Evolutionary conservation across 202 grass and related monocot genomes (phyloP).

Genomic region (Setaria italica): DNA sequence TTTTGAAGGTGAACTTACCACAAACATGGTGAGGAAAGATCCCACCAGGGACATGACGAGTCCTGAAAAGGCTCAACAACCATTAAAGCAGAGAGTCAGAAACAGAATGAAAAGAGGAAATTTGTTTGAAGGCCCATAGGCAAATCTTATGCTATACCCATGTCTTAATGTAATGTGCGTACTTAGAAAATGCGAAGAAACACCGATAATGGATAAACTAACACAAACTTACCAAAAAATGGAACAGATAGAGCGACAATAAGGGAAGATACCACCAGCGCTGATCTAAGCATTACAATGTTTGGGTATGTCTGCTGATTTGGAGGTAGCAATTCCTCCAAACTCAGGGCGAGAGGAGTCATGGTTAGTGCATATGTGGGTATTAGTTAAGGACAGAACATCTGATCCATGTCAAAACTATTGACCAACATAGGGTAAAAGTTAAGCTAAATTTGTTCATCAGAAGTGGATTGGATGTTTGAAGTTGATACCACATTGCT

Average conservation of each 20-base stretch:
- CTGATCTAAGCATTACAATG: constrained; percentile 76
- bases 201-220: not conserved
- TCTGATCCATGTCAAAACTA: not conserved
- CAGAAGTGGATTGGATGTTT: not conserved
- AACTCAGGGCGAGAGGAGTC: constrained; percentile 78
- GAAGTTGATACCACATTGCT: not conserved
- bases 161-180: not conserved
- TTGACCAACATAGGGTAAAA: not conserved
- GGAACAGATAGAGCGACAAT: constrained; percentile 73
- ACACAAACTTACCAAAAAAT: constrained; percentile 75
- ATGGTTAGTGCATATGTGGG: constrained; percentile 91
- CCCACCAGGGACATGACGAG: constrained; percentile 90
- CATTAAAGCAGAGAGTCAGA: not conserved
- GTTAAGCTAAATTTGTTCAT: not conserved
- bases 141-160: not conserved
- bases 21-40: constrained; percentile 88
- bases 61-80: constrained; percentile 53
- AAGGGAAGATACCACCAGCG: constrained; percentile 72
- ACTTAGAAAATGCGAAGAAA: not conserved
- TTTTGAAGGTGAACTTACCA: constrained; percentile 56
- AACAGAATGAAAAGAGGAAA: not conserved
- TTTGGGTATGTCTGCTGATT: constrained; percentile 67
- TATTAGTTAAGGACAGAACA: constrained; percentile 64
- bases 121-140: not conserved
- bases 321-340: constrained; percentile 81